Evolutionary conservation across 2,329 filamentous ascomycete species (phyloP).

Genomic region (Fusarium anguioides): DNA sequence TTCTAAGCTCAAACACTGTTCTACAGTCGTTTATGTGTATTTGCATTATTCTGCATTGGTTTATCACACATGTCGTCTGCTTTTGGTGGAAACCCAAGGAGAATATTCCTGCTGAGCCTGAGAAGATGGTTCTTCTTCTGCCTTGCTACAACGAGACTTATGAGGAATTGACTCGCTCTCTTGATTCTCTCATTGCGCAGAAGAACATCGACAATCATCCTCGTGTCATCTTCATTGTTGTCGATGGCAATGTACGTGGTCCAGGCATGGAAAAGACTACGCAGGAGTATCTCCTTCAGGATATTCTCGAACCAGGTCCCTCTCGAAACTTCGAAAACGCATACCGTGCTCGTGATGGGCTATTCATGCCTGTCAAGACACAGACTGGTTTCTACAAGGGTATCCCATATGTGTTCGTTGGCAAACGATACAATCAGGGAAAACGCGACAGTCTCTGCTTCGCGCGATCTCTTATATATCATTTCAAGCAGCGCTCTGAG

Average conservation of each 20-base stretch:
- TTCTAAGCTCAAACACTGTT: conserved; percentile 59
- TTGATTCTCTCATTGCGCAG: conserved; percentile 59
- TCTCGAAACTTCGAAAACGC: conserved; percentile 53
- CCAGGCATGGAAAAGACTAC: conserved; percentile 61
- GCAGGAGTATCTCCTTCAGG: conserved; percentile 58
- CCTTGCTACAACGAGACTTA: conserved; percentile 63
- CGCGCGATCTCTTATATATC: conserved; percentile 60
- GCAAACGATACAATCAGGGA: conserved; percentile 62
- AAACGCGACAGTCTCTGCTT: conserved; percentile 63
- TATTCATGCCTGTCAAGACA: conserved; percentile 59
- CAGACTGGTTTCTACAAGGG: conserved; percentile 58
- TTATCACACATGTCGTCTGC: conserved; percentile 48
- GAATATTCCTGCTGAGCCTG: conserved; percentile 51
- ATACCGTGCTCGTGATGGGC: conserved; percentile 59
- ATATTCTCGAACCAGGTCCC: conserved; percentile 55
- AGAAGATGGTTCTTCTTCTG: conserved; percentile 58
- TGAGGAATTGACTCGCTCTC: conserved; percentile 56
- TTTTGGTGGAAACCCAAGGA: conserved; percentile 48
- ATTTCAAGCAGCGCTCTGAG: conserved; percentile 58
- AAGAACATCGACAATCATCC: conserved; percentile 56
- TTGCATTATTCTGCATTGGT: conserved; percentile 49
- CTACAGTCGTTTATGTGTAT: conserved; percentile 57
- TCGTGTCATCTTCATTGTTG: conserved; percentile 59
- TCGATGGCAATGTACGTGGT: conserved; percentile 60
- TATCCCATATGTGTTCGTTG: conserved; percentile 59